Percentiles rank a stretch among this genome's conserved stretches.
phyloP scores from a whole-genome alignment of 345 rosid genomes.

The Hibiscus tridactylites region DNA sequence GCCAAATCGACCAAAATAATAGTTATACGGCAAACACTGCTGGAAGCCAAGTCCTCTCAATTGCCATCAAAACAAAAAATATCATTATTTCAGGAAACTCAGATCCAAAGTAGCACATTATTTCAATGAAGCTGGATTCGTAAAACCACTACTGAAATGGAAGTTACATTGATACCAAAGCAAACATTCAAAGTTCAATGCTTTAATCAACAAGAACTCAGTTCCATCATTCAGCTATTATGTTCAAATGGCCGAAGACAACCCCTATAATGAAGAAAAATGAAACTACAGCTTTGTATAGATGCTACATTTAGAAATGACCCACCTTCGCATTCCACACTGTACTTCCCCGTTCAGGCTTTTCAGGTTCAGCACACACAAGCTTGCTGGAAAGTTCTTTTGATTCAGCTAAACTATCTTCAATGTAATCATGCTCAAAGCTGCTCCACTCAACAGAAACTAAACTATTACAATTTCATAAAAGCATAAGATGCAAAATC shows the following conservation, averaged over 20 bases:
- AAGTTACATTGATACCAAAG: neutral
- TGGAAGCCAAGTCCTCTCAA: no score
- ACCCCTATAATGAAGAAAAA: neutral
- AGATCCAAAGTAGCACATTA: neutral
- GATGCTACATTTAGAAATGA: neutral
- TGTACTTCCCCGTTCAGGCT: slow-evolving; percentile 29
- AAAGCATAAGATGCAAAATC: neutral
- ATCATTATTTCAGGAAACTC: neutral
- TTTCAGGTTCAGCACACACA: slow-evolving; percentile 24
- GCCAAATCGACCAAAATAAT: no score
- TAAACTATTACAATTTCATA: slow-evolving; percentile 2
- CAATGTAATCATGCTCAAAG: slow-evolving; percentile 85
- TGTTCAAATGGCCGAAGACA: neutral
- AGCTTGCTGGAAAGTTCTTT: slow-evolving; percentile 30
- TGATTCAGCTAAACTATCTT: slow-evolving; percentile 37
- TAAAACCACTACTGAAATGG: neutral
- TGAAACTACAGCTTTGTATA: neutral
- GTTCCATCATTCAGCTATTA: neutral
- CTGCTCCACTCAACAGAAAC: slow-evolving; percentile 38
- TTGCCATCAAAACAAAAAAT: no score
- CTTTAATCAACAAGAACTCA: neutral
- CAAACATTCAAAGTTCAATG: neutral
- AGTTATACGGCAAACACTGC: no score
- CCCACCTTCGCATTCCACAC: slow-evolving; percentile 94
- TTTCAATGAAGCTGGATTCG: neutral